Conservation (phyloP, 2,329 filamentous ascomycete genomes). For the Pyrenophora graminea region DNA sequence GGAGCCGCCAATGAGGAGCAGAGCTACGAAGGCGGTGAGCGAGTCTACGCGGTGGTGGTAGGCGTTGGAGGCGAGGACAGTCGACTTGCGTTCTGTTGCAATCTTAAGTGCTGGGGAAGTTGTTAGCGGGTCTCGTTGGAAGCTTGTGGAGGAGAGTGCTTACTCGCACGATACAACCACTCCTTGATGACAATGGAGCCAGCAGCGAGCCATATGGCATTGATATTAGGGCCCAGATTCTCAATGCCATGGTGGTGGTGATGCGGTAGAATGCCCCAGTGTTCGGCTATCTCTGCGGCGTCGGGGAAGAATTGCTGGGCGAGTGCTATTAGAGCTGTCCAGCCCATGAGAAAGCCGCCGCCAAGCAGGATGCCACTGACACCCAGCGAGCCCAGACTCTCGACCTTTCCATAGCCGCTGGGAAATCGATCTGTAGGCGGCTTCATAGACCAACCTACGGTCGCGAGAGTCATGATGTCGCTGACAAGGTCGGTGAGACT, state of each 20-base stretch:
- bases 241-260: constrained; percentile 67
- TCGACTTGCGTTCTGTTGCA: constrained; percentile 89
- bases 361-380: constrained; percentile 89
- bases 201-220: constrained; percentile 91
- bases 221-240: constrained; percentile 75
- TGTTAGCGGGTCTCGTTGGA: constrained; percentile 26
- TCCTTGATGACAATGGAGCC: constrained; percentile 93
- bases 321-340: constrained; percentile 63
- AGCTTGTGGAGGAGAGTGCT: constrained; percentile 7
- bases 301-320: constrained; percentile 56
- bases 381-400: constrained; percentile 89
- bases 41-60: constrained; percentile 96
- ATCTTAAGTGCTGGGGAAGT: constrained; percentile 80
- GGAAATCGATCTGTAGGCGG: constrained; percentile 84
- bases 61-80: constrained; percentile 92
- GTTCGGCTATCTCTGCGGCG: constrained; percentile 48
- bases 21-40: constrained; percentile 89
- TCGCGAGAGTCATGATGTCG: constrained; percentile 90
- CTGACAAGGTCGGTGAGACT: constrained; percentile 93
- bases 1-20: constrained; percentile 85
- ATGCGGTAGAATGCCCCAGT: constrained; percentile 52
- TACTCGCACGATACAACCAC: constrained; percentile 95
- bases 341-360: constrained; percentile 90
- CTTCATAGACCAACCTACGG: constrained; percentile 89
- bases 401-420: constrained; percentile 94